Evolutionary conservation across 1,139 yeast genomes (phyloP), one percentile per base, ranked within the genome.

Genomic region (Saccharomycopsis hybrid): DNA sequence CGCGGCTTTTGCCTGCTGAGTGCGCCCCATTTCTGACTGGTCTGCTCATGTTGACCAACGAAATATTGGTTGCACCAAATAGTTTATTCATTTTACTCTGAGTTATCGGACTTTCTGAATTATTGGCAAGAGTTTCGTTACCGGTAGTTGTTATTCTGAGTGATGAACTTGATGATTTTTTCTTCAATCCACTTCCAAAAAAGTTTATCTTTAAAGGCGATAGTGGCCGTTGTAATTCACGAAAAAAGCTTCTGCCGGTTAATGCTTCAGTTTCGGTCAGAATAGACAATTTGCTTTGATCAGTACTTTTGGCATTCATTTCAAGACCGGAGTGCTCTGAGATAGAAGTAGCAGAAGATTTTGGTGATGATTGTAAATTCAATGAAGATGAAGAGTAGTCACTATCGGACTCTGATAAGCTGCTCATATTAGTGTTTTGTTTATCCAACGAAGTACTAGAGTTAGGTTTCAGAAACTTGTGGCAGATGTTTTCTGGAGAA

Each of bases 21-120:
- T 8, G 11, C 8, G 35, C 35, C 11, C 31, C 31, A 18, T 42
- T 42, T 38, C 54, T 28, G 8, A 46, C 41, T 28, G 54, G 54
- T 27, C 53, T 43, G 18, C 47, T 46, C 54, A 52, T 49, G 38
- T 52, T 52, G 11, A 52, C 53, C 9, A 52, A 41, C n/a, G 51
- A 45, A 36, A 47, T 50, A 30, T 47, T 50, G n/a, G 50, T 32
- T n/a, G 43, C 28, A 5, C 48, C 54, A 41, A 52, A 52, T 24
- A 52, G 31, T 9, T 47, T 46, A 39, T 46, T 47, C 53, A 52
- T 50, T 31, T 52, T 52, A 36, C 44, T 44, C 29, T 52, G 53
- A 7, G 53, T 52, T n/a, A 52, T 43, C 8, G 54, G 54, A 27
- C 51, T 47, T 31, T 47, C 44, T 13, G 47, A 13, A 3, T 39